A percentile compares a stretch with the other conserved stretches of the same genome.
Conservation (phyloP, 305 asterid species). For the Fraxinus velutina region DNA sequence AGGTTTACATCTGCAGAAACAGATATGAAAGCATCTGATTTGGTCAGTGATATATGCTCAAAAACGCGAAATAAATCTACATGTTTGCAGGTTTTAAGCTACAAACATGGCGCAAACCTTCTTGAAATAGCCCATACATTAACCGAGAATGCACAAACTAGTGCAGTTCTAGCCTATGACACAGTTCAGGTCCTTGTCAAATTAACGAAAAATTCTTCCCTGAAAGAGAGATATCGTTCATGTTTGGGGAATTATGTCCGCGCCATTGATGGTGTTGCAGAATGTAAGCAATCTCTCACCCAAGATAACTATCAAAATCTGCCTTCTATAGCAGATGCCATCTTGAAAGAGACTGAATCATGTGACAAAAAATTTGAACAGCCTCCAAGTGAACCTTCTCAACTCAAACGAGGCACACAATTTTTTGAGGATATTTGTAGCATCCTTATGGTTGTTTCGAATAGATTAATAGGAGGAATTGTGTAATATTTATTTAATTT, state of each 20-base stretch:
- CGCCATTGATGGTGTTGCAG: neutral
- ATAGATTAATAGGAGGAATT: neutral
- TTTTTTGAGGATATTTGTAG: slow-evolving; percentile 13
- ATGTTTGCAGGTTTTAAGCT: slow-evolving; percentile 3
- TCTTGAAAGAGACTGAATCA: neutral
- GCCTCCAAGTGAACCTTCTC: neutral
- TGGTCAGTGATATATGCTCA: slow-evolving; percentile 2
- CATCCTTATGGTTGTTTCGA: neutral
- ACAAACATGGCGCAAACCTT: neutral
- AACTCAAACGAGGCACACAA: neutral
- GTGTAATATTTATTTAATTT: neutral
- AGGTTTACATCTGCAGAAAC: neutral
- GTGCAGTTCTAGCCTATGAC: neutral
- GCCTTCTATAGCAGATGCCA: neutral
- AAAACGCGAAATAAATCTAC: neutral
- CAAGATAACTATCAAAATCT: neutral
- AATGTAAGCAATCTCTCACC: neutral
- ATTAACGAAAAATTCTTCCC: neutral
- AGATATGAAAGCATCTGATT: neutral
- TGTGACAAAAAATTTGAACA: slow-evolving; percentile 4
- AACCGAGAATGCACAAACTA: neutral
- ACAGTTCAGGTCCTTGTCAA: neutral
- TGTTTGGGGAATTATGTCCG: neutral
- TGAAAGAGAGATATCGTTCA: neutral
- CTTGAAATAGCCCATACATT: neutral